These are phyloP conservation scores for Metschnikowia koreensis DNA, from an alignment of 805 yeast genomes.

Conservation along the genomic window DNA sequence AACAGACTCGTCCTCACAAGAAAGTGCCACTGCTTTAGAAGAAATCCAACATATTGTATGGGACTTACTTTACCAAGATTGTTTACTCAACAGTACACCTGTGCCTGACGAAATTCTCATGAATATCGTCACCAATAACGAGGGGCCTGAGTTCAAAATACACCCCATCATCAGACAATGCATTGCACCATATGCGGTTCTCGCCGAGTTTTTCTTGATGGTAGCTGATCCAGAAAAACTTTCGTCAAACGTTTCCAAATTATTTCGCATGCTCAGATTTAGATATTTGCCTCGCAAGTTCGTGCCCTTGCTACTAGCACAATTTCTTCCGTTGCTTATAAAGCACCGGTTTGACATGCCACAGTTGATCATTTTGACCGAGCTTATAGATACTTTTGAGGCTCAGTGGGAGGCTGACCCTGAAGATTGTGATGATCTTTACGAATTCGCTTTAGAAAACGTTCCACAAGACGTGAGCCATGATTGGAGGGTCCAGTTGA, in stretches of 20 bases:
- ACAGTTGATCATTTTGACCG: conserved; percentile 25
- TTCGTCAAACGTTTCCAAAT: conserved; percentile 37
- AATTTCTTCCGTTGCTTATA: conserved; percentile 43
- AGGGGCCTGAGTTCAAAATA: conserved; percentile 33
- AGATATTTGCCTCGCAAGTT: conserved; percentile 47
- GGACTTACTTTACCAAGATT: conserved; percentile 58
- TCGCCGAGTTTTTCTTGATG: conserved; percentile 48
- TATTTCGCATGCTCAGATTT: conserved; percentile 48
- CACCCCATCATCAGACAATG: conserved; percentile 65
- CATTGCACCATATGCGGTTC: conserved; percentile 67
- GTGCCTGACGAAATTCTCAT: conserved; percentile 57
- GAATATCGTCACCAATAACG: conserved; percentile 41
- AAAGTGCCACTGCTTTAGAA: conserved; percentile 33
- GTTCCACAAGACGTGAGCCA: conserved; percentile 20
- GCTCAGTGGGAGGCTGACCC: conserved; percentile 23
- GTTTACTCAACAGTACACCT: conserved; percentile 50
- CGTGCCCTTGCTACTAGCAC: conserved; percentile 49
- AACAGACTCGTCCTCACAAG: conserved; percentile 10
- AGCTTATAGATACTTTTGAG: conserved; percentile 39
- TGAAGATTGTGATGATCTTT: conserved; percentile 31
- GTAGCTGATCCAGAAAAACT: conserved; percentile 10
- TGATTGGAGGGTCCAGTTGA: conserved; percentile 38
- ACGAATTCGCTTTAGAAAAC: conserved; percentile 27
- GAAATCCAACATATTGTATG: conserved; percentile 55
- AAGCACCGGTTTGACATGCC: conserved; percentile 20